Percentiles rank a stretch among this genome's conserved stretches.
phyloP scores from a whole-genome alignment of 2,329 filamentous ascomycete species.

The Basipetospora chlamydospora region DNA sequence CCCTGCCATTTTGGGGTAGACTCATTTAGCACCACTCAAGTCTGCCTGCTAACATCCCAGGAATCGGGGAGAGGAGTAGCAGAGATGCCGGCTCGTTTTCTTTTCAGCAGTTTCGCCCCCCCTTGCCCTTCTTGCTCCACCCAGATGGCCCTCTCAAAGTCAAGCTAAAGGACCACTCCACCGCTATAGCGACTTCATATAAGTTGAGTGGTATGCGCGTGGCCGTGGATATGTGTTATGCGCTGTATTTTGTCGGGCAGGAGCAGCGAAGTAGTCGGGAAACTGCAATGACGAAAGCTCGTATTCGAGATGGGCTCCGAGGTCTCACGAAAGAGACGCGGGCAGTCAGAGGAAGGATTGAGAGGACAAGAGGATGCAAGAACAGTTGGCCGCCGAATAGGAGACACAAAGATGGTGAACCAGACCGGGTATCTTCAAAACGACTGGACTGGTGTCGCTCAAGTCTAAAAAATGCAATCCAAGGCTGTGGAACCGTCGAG shows the following conservation, averaged over 20 bases:
- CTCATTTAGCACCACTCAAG: slow-evolving; percentile 31
- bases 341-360: not conserved
- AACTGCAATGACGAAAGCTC: not conserved
- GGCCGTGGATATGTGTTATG: not conserved
- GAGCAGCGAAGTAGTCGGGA: not conserved
- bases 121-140: not conserved
- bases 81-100: not conserved
- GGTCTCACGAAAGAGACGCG: not conserved
- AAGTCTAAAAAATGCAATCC: slow-evolving; percentile 5
- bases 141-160: not conserved
- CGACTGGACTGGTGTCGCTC: not conserved
- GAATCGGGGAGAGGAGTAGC: not conserved
- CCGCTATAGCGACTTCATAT: not conserved
- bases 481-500: not conserved
- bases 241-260: not conserved
- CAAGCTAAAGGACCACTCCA: not conserved
- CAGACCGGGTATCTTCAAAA: slow-evolving; percentile 5
- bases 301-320: not conserved
- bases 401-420: not conserved
- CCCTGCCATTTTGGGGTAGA: slow-evolving; percentile 37
- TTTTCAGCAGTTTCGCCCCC: not conserved
- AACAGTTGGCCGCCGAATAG: not conserved
- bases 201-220: not conserved
- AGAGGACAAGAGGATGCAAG: not conserved
- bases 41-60: slow-evolving; percentile 2